These are phyloP conservation scores for Mycena filopes DNA, from an alignment of 768 basidiomycete genomes.

Conservation along the genomic window DNA sequence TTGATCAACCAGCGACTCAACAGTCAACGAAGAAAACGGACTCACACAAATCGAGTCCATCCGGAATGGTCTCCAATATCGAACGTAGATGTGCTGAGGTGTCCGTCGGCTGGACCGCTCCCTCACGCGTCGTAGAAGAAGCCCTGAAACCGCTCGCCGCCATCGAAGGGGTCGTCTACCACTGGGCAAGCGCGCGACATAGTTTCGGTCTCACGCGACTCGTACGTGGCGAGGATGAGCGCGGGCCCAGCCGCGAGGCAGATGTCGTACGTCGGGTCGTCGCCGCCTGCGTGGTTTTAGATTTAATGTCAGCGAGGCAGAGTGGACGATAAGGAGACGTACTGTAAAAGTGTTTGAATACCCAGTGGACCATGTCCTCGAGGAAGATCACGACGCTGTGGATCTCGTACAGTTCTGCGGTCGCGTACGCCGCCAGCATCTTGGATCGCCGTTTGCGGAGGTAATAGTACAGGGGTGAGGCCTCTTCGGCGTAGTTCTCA, in stretches of 20 bases:
- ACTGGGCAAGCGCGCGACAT: not conserved
- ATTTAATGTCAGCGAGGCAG: too few species aligned
- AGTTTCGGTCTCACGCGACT: not conserved
- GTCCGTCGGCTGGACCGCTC: not conserved
- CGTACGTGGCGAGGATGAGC: not conserved
- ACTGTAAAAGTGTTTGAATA: not conserved
- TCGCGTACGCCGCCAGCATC: not conserved
- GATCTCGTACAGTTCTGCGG: conserved; percentile 1
- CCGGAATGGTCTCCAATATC: not conserved
- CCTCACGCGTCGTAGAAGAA: not conserved
- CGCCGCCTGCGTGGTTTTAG: too few species aligned
- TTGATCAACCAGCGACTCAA: too few species aligned
- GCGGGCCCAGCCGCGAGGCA: not conserved
- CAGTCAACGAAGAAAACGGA: too few species aligned
- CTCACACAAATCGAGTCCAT: too few species aligned
- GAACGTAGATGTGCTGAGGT: not conserved
- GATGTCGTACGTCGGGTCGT: not conserved
- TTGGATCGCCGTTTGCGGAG: not conserved
- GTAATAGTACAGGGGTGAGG: not conserved
- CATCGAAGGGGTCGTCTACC: not conserved
- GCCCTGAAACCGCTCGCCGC: not conserved
- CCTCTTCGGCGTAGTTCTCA: not conserved
- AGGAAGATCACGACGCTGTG: not conserved
- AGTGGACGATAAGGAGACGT: not conserved
- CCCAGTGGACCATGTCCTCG: not conserved